phyloP scores from a whole-genome alignment of 108 stramenopile species.

The Ochromonas danica region DNA sequence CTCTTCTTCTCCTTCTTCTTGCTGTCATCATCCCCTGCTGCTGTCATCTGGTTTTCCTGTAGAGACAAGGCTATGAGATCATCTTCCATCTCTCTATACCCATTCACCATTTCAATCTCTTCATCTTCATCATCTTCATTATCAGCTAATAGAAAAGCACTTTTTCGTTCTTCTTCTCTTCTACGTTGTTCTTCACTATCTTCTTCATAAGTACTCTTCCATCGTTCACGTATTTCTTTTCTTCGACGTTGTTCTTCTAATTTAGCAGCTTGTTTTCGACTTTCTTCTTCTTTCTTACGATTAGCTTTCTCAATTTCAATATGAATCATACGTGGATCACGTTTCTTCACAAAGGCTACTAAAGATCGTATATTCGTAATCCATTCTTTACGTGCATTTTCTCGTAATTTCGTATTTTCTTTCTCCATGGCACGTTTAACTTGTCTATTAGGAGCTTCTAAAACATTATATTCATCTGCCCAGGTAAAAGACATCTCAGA shows the following conservation, averaged over 20 bases:
- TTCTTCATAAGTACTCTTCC: not conserved
- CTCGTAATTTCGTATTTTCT: slow-evolving; percentile 40
- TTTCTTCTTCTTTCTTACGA: slow-evolving; percentile 44
- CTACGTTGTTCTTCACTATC: slow-evolving; percentile 35
- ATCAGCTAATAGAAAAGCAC: slow-evolving; percentile 12
- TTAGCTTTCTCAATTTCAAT: not conserved
- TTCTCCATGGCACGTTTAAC: slow-evolving; percentile 42
- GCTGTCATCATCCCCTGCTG: not conserved
- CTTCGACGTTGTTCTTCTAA: not conserved
- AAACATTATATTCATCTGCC: slow-evolving; percentile 41
- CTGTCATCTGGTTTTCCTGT: too few species aligned
- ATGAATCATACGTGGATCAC: slow-evolving; percentile 39
- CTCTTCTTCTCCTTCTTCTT: not conserved
- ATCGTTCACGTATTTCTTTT: not conserved
- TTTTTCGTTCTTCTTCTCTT: slow-evolving; percentile 34
- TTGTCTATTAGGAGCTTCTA: slow-evolving; percentile 43
- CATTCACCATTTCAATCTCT: not conserved
- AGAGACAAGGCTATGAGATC: not conserved
- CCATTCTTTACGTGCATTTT: slow-evolving; percentile 33
- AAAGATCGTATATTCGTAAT: slow-evolving; percentile 37
- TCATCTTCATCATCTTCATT: slow-evolving; percentile 24
- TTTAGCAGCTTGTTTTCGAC: not conserved
- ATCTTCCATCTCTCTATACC: not conserved
- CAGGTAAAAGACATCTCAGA: slow-evolving; percentile 41
- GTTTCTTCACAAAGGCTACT: slow-evolving; percentile 36